Base-by-base conservation (phyloP, 2,329 filamentous ascomycete species). In the Xylariaceae sp. region DNA sequence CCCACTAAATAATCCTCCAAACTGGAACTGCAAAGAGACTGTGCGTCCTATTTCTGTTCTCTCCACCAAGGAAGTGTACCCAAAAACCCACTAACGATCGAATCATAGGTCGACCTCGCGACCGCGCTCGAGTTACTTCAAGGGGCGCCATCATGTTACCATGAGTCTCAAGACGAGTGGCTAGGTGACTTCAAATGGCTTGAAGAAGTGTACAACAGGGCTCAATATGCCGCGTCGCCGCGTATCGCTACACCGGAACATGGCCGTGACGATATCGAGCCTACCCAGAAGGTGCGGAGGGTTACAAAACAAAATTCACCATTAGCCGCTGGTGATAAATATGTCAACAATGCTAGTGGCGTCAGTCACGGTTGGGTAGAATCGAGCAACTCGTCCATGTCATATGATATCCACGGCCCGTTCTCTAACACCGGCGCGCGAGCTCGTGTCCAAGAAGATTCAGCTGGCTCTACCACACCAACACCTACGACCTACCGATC, bases 141-240 rank as follows among this genome's bases (percentile, higher is more conserved):
- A 6, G 26, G 4, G n/a, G 46, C 46, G 7, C 3, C 46, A 8
- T 46, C 40, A 19, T 51, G n/a, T 9, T 3, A 11, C 17, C 37
- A 19, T 11, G 54, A 53, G 43, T 23, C 47, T 8, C 23, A 14
- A 4, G 43, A 57, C 19, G 41, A 57, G 17, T 57, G 54, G 54
- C 48, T 53, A 19, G n/a, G 6, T 9, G 48, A 53, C 1, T 57
- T 57, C 36, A n/a, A 31, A 39, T 9, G 48, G 2, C 43, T 53
- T 4, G 41, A 57, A 31, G 36, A 47, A 7, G 43, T 43, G n/a
- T 31, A 48, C 28, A 23, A 31, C 36, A 41, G 48, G 23, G 48
- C 37, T 16, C 21, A 26, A 5, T 21, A n/a, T 23, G 29, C 21
- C 2, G 9, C 19, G 6, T 23, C 23, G 9, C 16, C 8, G 26